Percentiles rank a stretch among this genome's conserved stretches.
phyloP scores from a whole-genome alignment of 2,329 filamentous ascomycete species.

The Alternaria sp. region DNA sequence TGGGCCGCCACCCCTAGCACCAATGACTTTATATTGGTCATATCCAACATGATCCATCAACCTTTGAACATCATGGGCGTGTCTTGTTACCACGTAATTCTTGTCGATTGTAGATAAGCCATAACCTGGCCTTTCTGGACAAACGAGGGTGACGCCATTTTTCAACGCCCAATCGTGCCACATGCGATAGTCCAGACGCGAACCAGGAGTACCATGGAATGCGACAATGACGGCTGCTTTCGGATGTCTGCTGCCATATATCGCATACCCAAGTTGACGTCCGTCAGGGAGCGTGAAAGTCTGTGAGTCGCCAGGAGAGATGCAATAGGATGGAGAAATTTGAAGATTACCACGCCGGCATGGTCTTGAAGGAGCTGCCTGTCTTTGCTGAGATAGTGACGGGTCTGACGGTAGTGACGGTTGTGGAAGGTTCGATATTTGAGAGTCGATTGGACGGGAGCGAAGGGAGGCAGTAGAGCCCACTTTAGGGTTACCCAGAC shows the following conservation, averaged over 20 bases:
- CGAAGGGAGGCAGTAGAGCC: not conserved
- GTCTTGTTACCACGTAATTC: not conserved
- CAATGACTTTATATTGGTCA: not conserved
- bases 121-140: not conserved
- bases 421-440: not conserved
- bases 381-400: not conserved
- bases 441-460: not conserved
- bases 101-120: not conserved
- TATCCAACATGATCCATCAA: not conserved
- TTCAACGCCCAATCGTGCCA: not conserved
- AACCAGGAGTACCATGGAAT: not conserved
- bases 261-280: not conserved
- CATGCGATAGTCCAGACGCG: not conserved
- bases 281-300: not conserved
- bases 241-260: not conserved
- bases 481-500: not conserved
- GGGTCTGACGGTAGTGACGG: not conserved
- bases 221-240: not conserved
- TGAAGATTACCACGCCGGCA: not conserved
- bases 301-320: not conserved
- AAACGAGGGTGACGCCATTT: not conserved
- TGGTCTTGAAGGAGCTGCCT: not conserved
- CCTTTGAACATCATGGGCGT: not conserved
- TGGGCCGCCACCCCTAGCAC: not conserved
- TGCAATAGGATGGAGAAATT: not conserved